Percentiles rank a stretch among this genome's conserved stretches.
phyloP scores from a whole-genome alignment of 2,329 filamentous ascomycete genomes.

The Boeremia lycopersici region DNA sequence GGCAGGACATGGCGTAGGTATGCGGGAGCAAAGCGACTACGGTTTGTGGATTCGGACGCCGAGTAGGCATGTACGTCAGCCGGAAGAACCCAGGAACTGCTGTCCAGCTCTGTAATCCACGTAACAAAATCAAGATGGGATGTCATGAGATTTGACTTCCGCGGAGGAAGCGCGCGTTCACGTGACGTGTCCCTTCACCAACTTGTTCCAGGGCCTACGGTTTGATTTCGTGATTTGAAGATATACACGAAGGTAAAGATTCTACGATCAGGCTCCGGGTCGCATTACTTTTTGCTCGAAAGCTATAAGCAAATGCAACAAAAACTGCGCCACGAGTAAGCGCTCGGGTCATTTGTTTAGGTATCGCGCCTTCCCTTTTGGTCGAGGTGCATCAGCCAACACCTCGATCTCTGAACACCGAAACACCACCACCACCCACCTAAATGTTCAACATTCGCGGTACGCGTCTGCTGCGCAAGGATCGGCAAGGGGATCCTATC shows the following conservation, averaged over 20 bases:
- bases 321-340: background rate
- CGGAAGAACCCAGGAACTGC: background rate
- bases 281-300: background rate
- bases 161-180: background rate
- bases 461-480: background rate
- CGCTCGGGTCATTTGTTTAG: slow-evolving; percentile 2
- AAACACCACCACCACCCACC: background rate
- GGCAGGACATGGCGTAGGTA: background rate
- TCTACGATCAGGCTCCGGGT: background rate
- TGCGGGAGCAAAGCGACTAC: background rate
- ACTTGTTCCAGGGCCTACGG: background rate
- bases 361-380: slow-evolving; percentile 4
- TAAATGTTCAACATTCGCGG: background rate
- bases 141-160: background rate
- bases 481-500: background rate
- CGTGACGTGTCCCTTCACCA: background rate
- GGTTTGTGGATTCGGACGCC: background rate
- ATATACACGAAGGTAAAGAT: background rate
- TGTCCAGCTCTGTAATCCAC: background rate
- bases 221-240: background rate
- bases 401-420: background rate
- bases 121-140: background rate
- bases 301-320: background rate
- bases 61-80: background rate
- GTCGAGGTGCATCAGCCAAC: slow-evolving; percentile 3